Conservation (phyloP, 139 green algal species). For the Auxenochlorella pyrenoidosa region DNA sequence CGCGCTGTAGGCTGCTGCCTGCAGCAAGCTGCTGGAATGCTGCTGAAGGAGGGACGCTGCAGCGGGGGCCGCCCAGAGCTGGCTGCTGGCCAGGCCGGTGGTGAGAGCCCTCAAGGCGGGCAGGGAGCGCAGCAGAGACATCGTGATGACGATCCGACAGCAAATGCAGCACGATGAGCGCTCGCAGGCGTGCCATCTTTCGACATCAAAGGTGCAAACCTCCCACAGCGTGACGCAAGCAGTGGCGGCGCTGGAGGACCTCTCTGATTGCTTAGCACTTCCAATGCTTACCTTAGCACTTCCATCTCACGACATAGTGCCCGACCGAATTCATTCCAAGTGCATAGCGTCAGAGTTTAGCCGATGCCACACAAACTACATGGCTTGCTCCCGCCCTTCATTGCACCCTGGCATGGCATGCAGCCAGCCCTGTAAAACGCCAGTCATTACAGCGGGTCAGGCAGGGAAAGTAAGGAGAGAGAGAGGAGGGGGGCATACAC, state of each 20-base stretch:
- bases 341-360: no score
- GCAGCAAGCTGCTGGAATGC: slow-evolving; percentile 9
- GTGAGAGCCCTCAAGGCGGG: neutral
- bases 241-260: no score
- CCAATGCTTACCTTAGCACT: no score
- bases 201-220: neutral
- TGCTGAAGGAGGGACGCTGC: neutral
- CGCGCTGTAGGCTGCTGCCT: slow-evolving; percentile 10
- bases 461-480: neutral
- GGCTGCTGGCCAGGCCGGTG: neutral
- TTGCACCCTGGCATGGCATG: no score
- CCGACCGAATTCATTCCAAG: no score
- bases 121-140: neutral
- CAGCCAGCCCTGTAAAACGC: neutral
- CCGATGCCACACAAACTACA: no score
- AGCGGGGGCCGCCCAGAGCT: neutral
- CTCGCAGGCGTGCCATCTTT: neutral
- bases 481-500: neutral
- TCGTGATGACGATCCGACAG: neutral
- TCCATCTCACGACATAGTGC: no score
- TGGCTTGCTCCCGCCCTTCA: no score
- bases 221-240: neutral
- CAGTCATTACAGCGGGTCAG: neutral
- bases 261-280: no score
- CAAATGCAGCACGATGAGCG: neutral